Evolutionary conservation across 2,329 filamentous ascomycete species (phyloP).

Genomic region (Penicillium griseofulvum): DNA sequence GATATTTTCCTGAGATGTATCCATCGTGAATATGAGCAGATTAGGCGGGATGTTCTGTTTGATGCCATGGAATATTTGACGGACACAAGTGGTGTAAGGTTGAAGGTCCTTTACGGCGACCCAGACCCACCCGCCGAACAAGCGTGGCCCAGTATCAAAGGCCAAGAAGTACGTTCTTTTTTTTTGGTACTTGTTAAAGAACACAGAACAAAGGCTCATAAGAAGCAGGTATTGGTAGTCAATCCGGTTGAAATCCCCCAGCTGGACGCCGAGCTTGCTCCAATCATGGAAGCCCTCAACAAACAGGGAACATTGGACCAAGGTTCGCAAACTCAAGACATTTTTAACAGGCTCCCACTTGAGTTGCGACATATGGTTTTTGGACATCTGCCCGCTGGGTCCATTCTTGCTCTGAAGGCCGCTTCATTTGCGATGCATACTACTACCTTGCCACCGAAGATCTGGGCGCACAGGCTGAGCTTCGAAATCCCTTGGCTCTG

Average conservation of each 20-base stretch:
- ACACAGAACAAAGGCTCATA: not conserved
- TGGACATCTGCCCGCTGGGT: not conserved
- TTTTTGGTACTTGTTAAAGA: not conserved
- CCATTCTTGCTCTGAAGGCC: not conserved
- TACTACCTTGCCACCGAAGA: not conserved
- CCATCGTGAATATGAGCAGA: not conserved
- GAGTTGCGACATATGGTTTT: not conserved
- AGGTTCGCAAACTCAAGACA: not conserved
- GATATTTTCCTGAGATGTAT: not conserved
- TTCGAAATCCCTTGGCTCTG: not conserved
- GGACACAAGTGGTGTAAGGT: not conserved
- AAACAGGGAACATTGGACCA: not conserved
- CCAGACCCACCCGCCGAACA: not conserved
- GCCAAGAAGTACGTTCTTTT: not conserved
- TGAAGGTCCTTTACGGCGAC: not conserved
- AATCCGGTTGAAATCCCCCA: not conserved
- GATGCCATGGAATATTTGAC: not conserved
- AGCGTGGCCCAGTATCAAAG: not conserved
- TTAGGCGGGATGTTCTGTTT: not conserved
- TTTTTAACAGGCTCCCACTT: not conserved
- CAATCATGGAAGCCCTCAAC: not conserved
- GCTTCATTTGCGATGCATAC: not conserved
- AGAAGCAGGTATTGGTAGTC: not conserved
- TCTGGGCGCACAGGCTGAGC: not conserved
- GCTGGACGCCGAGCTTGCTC: not conserved